Evolutionary conservation across 2,329 filamentous ascomycete genomes (phyloP).

Genomic region (Amphichorda felina): DNA sequence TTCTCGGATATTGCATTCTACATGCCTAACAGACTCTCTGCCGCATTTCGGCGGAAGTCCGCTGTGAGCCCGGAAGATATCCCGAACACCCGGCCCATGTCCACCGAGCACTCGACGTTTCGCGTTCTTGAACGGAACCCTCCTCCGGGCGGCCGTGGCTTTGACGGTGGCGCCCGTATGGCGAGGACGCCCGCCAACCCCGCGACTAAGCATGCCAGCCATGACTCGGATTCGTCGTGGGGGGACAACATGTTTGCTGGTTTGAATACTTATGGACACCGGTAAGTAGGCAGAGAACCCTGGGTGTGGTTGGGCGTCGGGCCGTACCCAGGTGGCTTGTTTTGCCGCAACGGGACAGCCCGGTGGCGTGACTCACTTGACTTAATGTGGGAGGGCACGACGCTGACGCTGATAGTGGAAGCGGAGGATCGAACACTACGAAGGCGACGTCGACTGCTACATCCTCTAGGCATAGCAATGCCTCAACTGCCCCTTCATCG

Average conservation of each 20-base stretch:
- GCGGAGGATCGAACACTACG: constrained; percentile 49
- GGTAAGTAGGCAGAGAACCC: constrained; percentile 14
- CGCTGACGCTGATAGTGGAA: constrained; percentile 36
- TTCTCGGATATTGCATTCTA: constrained; percentile 20
- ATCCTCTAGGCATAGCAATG: constrained; percentile 50
- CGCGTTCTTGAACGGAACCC: constrained; percentile 45
- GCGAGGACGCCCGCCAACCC: constrained; percentile 22
- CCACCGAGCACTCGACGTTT: constrained; percentile 36
- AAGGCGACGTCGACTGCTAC: constrained; percentile 48
- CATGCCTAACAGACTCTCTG: constrained; percentile 49
- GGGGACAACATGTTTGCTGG: constrained; percentile 50
- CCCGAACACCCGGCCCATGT: constrained; percentile 30
- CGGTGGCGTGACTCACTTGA: no score
- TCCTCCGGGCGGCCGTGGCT: constrained; percentile 29
- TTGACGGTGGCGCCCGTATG: constrained; percentile 36
- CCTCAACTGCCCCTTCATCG: constrained; percentile 49
- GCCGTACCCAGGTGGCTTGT: no score
- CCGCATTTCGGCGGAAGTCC: constrained; percentile 49
- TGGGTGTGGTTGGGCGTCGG: not conserved
- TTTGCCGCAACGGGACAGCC: not conserved
- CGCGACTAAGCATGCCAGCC: constrained; percentile 25
- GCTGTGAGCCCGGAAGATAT: constrained; percentile 41
- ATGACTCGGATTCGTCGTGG: constrained; percentile 25
- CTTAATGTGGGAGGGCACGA: no score
- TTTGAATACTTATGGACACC: constrained; percentile 40